Base-by-base conservation (phyloP, 129 eudicot genomes). In the Calendula officinalis region DNA sequence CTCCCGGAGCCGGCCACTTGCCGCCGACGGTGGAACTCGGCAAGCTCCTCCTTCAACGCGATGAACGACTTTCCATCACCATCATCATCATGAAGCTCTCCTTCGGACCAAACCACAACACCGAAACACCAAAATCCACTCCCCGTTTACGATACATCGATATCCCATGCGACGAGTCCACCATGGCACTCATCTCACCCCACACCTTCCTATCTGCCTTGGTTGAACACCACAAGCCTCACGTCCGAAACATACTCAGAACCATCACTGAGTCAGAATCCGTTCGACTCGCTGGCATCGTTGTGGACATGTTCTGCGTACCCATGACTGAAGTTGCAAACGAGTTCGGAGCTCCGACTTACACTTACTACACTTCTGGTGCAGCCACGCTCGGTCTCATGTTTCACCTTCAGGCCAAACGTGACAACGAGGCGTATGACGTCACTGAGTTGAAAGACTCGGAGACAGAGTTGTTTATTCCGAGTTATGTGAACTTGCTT, bases 1-100 rank as follows among this genome's bases (percentile, higher is more conserved):
- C 71, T 3, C 79, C 79, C 0, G 83, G 78, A 3, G 60, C 36
- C 3, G 79, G 83, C 40, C 83, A 78, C 53, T 60, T 78, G 8
- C 36, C 70, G 2, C 66, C 83, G 2, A 67, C 71, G 7, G 62
- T 78, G 8, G 75, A 78, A 66, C 15, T 73, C 5, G 83, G 79
- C 14, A 78, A 78, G 52, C 71, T 67, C 5, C 69, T 78, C 17
- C 47, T 61, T 47, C 5, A 13, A 15, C 56, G 66, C 10, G 54
- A 78, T 16, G 55, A 58, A 12, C 59, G 16, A 1, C 62, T 77
- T 14, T 71, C 74, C 14, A 11, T 71, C 38, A 65, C 59, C 27
- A 15, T 78, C 56, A 60, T 77, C 60, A 17, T 77, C 50, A 62
- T 76, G 66, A 56, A 68, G 12, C 58, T 66, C 11, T 60, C 78